Base-by-base conservation (phyloP, 2,329 filamentous ascomycete genomes). In the Aspergillus spinulosporus region DNA sequence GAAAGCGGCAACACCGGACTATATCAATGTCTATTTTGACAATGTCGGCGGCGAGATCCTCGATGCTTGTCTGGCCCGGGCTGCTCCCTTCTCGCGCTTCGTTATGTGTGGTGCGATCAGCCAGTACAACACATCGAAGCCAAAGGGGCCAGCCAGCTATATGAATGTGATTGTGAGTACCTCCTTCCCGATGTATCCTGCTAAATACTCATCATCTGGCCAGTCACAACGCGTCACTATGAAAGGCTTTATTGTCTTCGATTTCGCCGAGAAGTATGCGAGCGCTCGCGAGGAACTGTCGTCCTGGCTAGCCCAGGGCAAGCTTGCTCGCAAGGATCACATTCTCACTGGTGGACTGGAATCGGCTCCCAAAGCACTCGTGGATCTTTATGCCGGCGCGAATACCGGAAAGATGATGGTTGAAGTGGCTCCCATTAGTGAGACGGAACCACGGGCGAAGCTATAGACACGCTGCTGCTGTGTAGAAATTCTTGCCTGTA, bases 1-100 rank as follows among this genome's bases (percentile, higher is more conserved):
- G 65, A 78, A 80, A 61, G 80, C 79, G 43, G 84, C 82, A 3
- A 88, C 86, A 1, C 71, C 78, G 40, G 73, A 81, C 59, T 78
- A 80, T 60, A 88, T 87, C 54, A 84, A 88, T 72, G 84, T 90
- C 11, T 90, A 85, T 73, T 90, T 85, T 70, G 88, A 90, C 72
- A 90, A 90, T 74, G 85, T 88, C 15, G 88, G 87, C 8, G 88
- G 88, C 4, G 85, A 88, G 60, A 87, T 90, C 53, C 78, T 90
- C 31, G 85, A 90, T 66, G 72, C 84, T 59, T 86, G 85, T 44
- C 77, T 91, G 39, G 75, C 72, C 3, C 80, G 85, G n/a, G 87
- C 88, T 56, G 86, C 85, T 54, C 74, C 74, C 50, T 76, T 82
- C 67, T 76, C 87, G 11, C 80, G 88, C 34, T 88, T 91, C 69